Base-by-base conservation (phyloP, 2,329 filamentous ascomycete species). In the Ceratocystis colombiana region DNA sequence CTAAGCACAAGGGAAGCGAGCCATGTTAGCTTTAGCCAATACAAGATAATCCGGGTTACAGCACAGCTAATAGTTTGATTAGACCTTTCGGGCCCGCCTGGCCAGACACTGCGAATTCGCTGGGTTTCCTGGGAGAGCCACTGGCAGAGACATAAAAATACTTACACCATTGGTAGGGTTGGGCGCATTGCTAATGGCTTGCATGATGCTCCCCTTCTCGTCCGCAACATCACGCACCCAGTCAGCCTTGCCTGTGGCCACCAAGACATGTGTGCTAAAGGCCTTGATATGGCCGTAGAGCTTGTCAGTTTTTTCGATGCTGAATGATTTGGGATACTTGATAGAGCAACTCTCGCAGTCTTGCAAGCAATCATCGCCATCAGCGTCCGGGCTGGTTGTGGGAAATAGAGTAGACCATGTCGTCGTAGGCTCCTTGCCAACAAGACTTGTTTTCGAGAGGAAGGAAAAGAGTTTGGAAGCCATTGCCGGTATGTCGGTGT, bases 211-310 rank as follows among this genome's bases (percentile, higher is more conserved):
- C 5, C 88, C 88, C 75, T 89, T 87, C 79, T 97, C 94, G 73
- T 97, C 89, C 66, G 84, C 85, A 59, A 96, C 89, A 77, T 96
- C 88, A 68, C 89, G 79, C 73, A 93, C 88, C 94, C 94, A 99
- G 76, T 99, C 94, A 30, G 87, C 83, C 82, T 96, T 96, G 68
- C 91, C 90, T n/a, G 94, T 99, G 28, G 90, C 94, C 17, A 97
- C 90, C 41, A 99, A 79, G 69, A 96, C 74, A 76, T 99, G 94
- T 22, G 91, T 94, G 72, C 84, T 87, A 88, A 90, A 97, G 45
- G 86, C 90, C 72, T 90, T 89, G 69, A 96, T 83, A 68, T 88
- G 80, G 0, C 93, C 94, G 73, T 95, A 97, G 62, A 99, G 77
- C 71, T 86, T 79, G 73, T 96, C 90, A 5, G 81, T 78, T 74